Conservation (phyloP, 305 asterid species). For the Solanum hybrid region DNA sequence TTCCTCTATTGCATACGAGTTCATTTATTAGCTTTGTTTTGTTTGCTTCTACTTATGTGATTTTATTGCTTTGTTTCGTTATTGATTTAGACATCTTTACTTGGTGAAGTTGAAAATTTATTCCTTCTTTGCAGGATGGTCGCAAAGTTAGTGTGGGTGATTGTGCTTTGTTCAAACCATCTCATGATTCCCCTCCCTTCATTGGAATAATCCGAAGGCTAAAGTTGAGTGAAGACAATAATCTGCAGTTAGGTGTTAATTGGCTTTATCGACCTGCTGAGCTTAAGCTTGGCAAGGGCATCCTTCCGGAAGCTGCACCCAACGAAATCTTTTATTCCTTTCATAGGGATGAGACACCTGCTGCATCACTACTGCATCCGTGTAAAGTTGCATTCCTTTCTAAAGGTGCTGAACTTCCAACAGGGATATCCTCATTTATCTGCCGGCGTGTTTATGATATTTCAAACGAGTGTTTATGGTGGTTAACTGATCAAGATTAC, state of each 20-base stretch:
- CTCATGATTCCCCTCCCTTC: conserved; percentile 73
- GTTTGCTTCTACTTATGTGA: background rate
- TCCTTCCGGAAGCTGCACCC: conserved; percentile 61
- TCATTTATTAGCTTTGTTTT: background rate
- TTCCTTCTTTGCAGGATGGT: conserved; percentile 50
- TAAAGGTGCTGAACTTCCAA: conserved; percentile 72
- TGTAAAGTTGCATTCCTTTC: conserved; percentile 99
- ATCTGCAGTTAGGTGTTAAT: conserved; percentile 56
- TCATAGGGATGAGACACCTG: conserved; percentile 60
- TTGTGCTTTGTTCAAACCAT: conserved; percentile 81
- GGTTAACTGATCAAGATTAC: conserved; percentile 86
- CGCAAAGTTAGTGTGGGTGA: conserved; percentile 70
- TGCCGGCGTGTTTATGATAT: conserved; percentile 86
- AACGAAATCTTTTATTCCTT: conserved; percentile 50
- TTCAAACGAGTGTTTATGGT: conserved; percentile 69
- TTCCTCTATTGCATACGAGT: background rate
- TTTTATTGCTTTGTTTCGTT: background rate
- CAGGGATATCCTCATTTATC: conserved; percentile 69
- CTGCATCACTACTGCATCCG: conserved; percentile 90
- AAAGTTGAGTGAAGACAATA: conserved; percentile 35
- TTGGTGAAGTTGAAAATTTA: background rate
- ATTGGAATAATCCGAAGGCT: conserved; percentile 67
- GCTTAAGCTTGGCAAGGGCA: conserved; percentile 67
- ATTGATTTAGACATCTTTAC: background rate
- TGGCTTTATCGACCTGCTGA: conserved; percentile 92